Evolutionary conservation across 495 filamentous ascomycete species (phyloP).

Genomic region (Neurospora sp.): DNA sequence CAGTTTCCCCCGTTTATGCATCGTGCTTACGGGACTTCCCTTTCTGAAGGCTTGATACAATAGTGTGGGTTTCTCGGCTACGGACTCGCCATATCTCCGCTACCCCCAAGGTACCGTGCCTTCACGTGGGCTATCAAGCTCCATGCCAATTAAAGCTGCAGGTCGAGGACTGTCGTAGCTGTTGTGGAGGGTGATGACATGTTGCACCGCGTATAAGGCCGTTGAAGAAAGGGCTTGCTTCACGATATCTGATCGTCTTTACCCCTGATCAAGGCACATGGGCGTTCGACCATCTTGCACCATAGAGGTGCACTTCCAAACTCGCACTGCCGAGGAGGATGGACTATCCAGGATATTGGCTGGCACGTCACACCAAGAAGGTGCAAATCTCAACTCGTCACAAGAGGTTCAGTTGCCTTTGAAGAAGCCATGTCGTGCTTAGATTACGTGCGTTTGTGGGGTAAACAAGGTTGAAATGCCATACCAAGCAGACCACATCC

Average conservation of each 20-base stretch:
- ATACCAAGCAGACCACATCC: background rate
- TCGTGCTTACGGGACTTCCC: background rate
- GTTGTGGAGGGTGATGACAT: background rate
- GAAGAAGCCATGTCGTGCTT: constrained; percentile 8
- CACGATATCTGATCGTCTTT: background rate
- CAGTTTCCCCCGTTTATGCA: background rate
- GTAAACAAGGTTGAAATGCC: constrained; percentile 4
- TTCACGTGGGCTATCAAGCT: background rate
- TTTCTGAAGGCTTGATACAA: background rate
- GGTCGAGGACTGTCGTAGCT: background rate
- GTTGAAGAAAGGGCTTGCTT: background rate
- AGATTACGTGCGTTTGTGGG: constrained; percentile 32
- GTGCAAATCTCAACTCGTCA: background rate
- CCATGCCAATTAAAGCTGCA: background rate
- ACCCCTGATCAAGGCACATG: background rate
- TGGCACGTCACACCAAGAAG: background rate
- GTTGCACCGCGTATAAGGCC: background rate
- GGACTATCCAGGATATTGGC: background rate
- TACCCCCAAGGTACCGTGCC: background rate
- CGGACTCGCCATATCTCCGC: background rate
- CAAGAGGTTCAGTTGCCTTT: constrained; percentile 3
- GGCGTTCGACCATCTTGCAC: background rate
- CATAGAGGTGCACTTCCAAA: background rate
- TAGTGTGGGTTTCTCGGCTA: background rate
- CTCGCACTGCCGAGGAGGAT: background rate